Percentiles rank a stretch among this genome's conserved stretches.
Conservation (phyloP, 176 grass and related monocot species). For the Triticum turgidum region DNA sequence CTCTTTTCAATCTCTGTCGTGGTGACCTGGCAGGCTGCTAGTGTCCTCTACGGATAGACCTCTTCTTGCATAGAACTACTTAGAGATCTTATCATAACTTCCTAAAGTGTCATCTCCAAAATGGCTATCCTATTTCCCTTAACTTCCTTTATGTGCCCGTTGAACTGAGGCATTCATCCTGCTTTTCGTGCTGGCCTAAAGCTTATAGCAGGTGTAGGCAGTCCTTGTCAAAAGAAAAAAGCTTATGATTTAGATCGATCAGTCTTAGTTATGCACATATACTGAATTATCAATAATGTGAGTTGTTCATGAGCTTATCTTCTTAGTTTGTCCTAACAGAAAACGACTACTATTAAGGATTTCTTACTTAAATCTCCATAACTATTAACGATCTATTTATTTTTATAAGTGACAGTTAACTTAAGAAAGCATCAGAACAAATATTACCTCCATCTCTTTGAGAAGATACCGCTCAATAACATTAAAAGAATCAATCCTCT, state of each 20-base stretch:
- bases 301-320: neutral
- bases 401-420: neutral
- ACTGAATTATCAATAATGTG: conserved; percentile 1
- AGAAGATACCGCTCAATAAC: conserved; percentile 82
- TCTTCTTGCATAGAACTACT: neutral
- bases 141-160: neutral
- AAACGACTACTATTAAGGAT: neutral
- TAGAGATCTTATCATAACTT: neutral
- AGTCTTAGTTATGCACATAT: conserved; percentile 1
- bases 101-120: neutral
- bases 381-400: neutral
- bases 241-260: neutral
- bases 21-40: neutral
- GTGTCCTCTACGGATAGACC: neutral
- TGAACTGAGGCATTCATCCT: neutral
- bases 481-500: conserved; percentile 96
- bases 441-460: conserved; percentile 75
- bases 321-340: conserved; percentile 2
- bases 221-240: neutral
- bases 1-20: neutral
- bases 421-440: conserved; percentile 12
- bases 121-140: neutral
- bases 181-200: neutral
- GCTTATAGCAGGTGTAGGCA: neutral
- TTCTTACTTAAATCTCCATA: conserved; percentile 5